Percentiles rank a stretch among this genome's conserved stretches.
phyloP scores from a whole-genome alignment of 345 rosid species.

The Rubroshorea leprosula region DNA sequence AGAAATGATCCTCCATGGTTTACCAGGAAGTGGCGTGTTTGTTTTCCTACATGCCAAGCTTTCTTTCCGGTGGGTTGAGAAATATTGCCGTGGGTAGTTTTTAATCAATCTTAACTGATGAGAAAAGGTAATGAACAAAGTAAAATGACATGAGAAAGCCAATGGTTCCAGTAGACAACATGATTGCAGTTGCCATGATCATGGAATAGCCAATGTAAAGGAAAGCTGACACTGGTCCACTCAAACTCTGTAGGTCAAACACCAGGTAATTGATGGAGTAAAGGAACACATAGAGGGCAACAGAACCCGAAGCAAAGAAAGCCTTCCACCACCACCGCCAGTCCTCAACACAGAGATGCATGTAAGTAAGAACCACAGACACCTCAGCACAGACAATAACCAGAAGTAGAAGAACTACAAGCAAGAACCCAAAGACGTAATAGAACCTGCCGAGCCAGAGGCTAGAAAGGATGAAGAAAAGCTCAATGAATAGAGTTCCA shows the following conservation, averaged over 20 bases:
- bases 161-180: constrained; percentile 74
- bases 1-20: too few species aligned
- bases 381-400: constrained; percentile 74
- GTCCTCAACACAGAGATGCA: constrained; percentile 85
- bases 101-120: constrained; percentile 77
- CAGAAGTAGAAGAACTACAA: constrained; percentile 55
- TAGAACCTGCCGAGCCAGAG: constrained; percentile 85
- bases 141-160: constrained; percentile 75
- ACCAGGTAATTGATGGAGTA: constrained; percentile 79
- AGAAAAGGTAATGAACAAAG: constrained; percentile 80
- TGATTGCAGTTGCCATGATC: constrained; percentile 70
- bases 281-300: constrained; percentile 65
- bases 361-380: constrained; percentile 73
- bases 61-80: constrained; percentile 8
- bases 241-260: constrained; percentile 69
- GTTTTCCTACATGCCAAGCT: constrained; percentile 12
- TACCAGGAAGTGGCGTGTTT: too few species aligned
- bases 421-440: constrained; percentile 71
- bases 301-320: constrained; percentile 80
- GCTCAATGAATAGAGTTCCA: constrained; percentile 73
- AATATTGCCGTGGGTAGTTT: constrained; percentile 1
- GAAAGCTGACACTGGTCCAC: constrained; percentile 70
- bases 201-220: constrained; percentile 75
- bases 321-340: constrained; percentile 98
- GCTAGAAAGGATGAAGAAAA: constrained; percentile 79